Evolutionary conservation across 2,329 filamentous ascomycete species (phyloP), one percentile per base, ranked within the genome.

Genomic region (Pestalotiopsis sp.): DNA sequence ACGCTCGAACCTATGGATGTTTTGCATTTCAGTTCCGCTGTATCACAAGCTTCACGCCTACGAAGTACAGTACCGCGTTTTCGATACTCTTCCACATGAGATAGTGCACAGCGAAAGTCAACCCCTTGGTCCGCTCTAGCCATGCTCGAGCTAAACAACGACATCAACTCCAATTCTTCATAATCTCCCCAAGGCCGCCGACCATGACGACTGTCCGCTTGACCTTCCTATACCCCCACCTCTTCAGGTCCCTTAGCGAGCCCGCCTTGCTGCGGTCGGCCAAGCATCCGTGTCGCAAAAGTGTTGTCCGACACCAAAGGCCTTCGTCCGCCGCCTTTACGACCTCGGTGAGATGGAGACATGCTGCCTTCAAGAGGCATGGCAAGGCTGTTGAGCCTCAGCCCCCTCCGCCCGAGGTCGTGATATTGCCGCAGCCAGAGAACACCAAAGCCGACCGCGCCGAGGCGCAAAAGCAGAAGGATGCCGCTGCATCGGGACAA

Each of bases 221-320:
- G 68, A 87, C 88, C 17, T 92, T 92, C 74, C 82, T 93, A 20
- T 92, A 92, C 72, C 90, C 91, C 59, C 88, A 89, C 72, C 79
- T 92, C 66, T 87, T 91, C 78, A 88, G 89, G 66, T 82, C 84
- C 17, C 72, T 76, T 70, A 75, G 78, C 78, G 75, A 88, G 78
- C 76, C 82, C 79, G 76, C 82, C 78, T 55, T 80, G 70, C 38
- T 78, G 26, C 79, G 81, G 72, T 76, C 81, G 72, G 78, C 81
- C 14, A 78, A 84, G 66, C 78, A 81, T 69, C 74, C 74, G 75
- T 71, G 73, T 75, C 80, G 72, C 70, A 73, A 71, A 52, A 69
- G 74, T 73, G 62, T 76, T 70, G 71, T 70, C 72, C 73, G 30
- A 9, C 30, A 72, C 44, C 68, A 66, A 65, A 71, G 68, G 67